phyloP scores from a whole-genome alignment of 352 stramenopile genomes.

The Thalassiosira exigua region DNA sequence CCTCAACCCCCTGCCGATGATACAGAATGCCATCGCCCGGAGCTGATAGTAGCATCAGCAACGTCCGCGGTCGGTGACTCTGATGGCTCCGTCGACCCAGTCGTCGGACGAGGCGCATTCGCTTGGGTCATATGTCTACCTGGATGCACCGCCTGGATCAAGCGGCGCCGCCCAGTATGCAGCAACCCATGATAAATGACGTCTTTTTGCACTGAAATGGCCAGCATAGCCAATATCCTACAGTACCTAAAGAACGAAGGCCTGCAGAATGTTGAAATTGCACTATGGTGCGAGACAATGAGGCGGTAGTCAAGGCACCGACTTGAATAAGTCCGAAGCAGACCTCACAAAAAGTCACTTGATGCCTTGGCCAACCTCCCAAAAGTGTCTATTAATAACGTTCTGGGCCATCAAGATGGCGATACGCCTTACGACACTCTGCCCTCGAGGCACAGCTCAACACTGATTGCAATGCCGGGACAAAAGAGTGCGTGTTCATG shows the following conservation, averaged over 20 bases:
- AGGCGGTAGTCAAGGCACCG: not conserved
- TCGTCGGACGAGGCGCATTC: not conserved
- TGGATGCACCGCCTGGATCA: not conserved
- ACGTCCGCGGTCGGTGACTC: not conserved
- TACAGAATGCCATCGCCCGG: not conserved
- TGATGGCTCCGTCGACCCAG: slow-evolving; percentile 6
- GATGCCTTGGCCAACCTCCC: not conserved
- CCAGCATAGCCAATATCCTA: not conserved
- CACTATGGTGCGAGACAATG: slow-evolving; percentile 6
- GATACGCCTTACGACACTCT: not conserved
- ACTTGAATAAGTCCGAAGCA: not conserved
- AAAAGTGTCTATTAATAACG: not conserved
- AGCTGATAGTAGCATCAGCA: not conserved
- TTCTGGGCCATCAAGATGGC: not conserved
- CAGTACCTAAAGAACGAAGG: not conserved
- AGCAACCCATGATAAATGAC: slow-evolving; percentile 16
- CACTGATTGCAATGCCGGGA: not conserved
- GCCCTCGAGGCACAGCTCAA: slow-evolving; percentile 12
- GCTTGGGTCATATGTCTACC: not conserved
- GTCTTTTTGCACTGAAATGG: slow-evolving; percentile 8
- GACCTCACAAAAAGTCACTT: not conserved
- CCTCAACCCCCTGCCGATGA: not conserved
- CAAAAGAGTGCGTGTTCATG: slow-evolving; percentile 8
- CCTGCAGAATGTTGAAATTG: not conserved
- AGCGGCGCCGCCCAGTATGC: not conserved